Evolutionary conservation across 2,329 filamentous ascomycete genomes (phyloP).

Genomic region (Didymella pinodella): DNA sequence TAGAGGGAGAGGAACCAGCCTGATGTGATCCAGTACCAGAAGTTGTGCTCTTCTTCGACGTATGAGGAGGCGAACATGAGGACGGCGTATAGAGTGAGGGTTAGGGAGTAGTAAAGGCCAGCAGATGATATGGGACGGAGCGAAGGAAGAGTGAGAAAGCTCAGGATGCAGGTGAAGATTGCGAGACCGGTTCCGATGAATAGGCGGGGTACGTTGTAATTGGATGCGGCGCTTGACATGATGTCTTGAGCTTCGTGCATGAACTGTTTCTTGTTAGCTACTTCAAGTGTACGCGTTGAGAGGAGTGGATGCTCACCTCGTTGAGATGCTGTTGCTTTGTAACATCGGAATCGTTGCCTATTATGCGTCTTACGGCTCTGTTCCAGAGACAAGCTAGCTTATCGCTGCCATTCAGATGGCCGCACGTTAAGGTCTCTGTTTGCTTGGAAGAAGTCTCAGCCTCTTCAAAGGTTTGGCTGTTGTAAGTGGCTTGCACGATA

Average conservation of each 20-base stretch:
- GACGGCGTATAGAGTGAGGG: conserved; percentile 66
- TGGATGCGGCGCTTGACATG: conserved; percentile 90
- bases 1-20: conserved; percentile 68
- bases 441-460: conserved; percentile 2
- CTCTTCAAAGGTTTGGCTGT: conserved; percentile 59
- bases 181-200: conserved; percentile 56
- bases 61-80: conserved; percentile 99
- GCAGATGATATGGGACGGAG: conserved; percentile 61
- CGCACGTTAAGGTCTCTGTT: neutral
- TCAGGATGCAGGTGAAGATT: conserved; percentile 53
- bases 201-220: conserved; percentile 79
- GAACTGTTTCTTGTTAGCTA: conserved; percentile 58
- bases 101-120: conserved; percentile 49
- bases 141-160: conserved; percentile 43
- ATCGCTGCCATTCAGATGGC: conserved; percentile 31
- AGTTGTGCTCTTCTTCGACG: conserved; percentile 97
- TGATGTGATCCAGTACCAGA: conserved; percentile 92
- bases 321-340: conserved; percentile 50
- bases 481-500: conserved; percentile 78
- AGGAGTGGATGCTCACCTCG: conserved; percentile 43
- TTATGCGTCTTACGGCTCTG: conserved; percentile 31
- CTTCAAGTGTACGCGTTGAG: no score
- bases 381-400: conserved; percentile 75
- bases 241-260: conserved; percentile 75
- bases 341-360: conserved; percentile 13